A percentile compares a stretch with the other conserved stretches of the same genome.
These are phyloP conservation scores for Staphylotrichum tortipilum DNA, from an alignment of 495 filamentous ascomycete genomes.

Conservation along the genomic window DNA sequence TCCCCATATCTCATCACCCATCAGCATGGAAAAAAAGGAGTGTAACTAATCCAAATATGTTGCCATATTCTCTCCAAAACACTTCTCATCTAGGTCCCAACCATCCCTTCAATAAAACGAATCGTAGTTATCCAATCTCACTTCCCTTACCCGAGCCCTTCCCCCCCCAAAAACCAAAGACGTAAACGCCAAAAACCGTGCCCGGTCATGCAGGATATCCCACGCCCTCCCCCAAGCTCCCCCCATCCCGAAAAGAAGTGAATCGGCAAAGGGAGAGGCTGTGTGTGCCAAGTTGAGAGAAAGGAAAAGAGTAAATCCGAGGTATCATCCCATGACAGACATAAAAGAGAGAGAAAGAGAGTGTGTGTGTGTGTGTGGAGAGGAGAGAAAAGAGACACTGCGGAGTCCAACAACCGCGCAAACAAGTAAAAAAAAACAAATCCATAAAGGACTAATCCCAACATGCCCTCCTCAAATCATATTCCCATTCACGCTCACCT, in stretches of 20 bases:
- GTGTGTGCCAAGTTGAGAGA: too few relatives aligned
- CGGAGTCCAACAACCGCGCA: not conserved
- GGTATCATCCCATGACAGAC: too few relatives aligned
- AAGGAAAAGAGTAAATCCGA: too few relatives aligned
- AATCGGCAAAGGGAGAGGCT: too few relatives aligned
- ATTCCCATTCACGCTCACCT: conserved; percentile 74
- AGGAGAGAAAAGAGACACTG: not conserved
- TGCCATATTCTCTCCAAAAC: not conserved
- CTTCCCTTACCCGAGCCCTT: too few relatives aligned
- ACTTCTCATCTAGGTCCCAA: too few relatives aligned
- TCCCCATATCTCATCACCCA: not conserved
- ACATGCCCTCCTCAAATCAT: conserved; percentile 45
- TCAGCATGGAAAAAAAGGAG: not conserved
- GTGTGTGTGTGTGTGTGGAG: too few relatives aligned
- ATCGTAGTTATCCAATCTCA: too few relatives aligned
- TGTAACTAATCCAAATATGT: not conserved
- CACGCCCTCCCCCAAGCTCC: not conserved
- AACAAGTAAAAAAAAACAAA: not conserved
- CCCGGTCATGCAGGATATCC: not conserved
- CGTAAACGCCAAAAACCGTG: not conserved
- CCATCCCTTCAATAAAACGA: too few relatives aligned
- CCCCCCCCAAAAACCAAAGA: too few relatives aligned
- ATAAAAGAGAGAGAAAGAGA: too few relatives aligned
- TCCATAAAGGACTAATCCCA: not conserved
- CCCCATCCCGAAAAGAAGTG: too few relatives aligned